Conservation (phyloP, 495 filamentous ascomycete genomes). For the Extremus antarcticus region DNA sequence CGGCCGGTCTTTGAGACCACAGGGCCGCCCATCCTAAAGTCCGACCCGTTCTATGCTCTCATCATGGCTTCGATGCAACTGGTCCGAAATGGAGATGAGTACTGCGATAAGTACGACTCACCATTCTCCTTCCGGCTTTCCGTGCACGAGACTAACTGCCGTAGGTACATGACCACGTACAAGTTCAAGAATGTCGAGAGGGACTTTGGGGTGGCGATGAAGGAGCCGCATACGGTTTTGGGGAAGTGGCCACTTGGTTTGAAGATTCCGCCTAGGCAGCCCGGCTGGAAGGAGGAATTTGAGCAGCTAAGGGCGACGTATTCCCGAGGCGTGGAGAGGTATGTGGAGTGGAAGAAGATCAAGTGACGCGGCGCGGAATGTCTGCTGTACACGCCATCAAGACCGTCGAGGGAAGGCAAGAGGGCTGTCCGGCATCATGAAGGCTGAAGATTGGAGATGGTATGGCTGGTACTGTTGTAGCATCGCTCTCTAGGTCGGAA, state of each 20-base stretch:
- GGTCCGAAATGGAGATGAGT: neutral
- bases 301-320: conserved; percentile 6
- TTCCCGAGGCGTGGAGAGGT: conserved; percentile 24
- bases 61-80: neutral
- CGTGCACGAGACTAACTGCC: neutral
- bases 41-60: neutral
- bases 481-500: no score
- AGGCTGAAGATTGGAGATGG: no score
- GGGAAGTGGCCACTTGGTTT: conserved; percentile 33
- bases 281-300: conserved; percentile 31
- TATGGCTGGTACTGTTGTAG: no score
- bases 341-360: conserved; percentile 31
- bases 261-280: conserved; percentile 26
- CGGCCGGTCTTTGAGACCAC: no score
- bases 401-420: no score
- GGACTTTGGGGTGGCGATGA: conserved; percentile 20
- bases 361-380: neutral
- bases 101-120: neutral
- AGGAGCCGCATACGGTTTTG: conserved; percentile 30
- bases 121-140: neutral
- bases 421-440: no score
- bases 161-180: neutral
- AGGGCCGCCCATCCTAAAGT: no score
- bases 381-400: no score
- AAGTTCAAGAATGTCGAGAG: conserved; percentile 6